Evolutionary conservation across 2,329 filamentous ascomycete genomes (phyloP).

Genomic region (Clonostachys solani): DNA sequence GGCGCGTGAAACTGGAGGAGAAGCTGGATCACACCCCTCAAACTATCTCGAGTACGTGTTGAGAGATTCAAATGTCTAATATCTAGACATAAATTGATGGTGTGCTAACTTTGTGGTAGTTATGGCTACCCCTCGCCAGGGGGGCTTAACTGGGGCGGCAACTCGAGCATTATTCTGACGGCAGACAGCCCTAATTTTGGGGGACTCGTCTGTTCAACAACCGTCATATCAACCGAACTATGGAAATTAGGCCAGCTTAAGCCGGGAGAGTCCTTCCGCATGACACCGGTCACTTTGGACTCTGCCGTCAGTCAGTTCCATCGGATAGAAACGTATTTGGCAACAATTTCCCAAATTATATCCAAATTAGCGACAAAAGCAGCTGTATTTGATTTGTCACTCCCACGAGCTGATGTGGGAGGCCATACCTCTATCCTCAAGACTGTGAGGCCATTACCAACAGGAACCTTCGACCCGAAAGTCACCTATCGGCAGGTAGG

Average conservation of each 20-base stretch:
- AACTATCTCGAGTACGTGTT: conserved; percentile 25
- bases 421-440: not conserved
- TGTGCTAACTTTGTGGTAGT: not conserved
- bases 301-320: not conserved
- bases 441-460: not conserved
- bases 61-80: not conserved
- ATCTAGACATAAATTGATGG: conserved; percentile 14
- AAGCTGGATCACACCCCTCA: conserved; percentile 58
- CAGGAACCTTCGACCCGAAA: not conserved
- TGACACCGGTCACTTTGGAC: not conserved
- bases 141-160: conserved; percentile 56
- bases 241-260: conserved; percentile 61
- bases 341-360: too few species aligned
- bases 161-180: conserved; percentile 56
- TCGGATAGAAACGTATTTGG: too few species aligned
- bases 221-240: conserved; percentile 50
- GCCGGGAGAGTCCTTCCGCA: conserved; percentile 40
- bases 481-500: not conserved
- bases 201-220: conserved; percentile 53
- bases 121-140: conserved; percentile 52
- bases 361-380: too few species aligned
- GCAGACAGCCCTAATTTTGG: conserved; percentile 57
- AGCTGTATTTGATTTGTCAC: too few species aligned
- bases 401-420: not conserved
- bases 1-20: conserved; percentile 55